Percentiles rank a stretch among this genome's conserved stretches.
Conservation (phyloP, 306 rosid genomes). For the Acmispon strigosus region DNA sequence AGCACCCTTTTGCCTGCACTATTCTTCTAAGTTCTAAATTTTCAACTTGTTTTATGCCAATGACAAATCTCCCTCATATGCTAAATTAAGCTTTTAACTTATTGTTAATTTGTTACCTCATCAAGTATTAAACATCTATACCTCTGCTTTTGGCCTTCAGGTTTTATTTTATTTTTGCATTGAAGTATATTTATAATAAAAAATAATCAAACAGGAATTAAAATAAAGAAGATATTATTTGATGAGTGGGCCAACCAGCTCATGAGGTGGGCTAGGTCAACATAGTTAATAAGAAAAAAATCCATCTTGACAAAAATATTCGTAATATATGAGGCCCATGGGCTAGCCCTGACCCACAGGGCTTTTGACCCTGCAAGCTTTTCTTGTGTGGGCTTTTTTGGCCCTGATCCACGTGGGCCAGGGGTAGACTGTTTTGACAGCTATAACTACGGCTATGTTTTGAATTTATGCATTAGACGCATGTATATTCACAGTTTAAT, state of each 20-base stretch:
- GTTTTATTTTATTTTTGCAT: not conserved
- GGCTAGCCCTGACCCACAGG: too few species aligned
- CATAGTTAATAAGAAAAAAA: too few species aligned
- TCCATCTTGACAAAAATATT: too few species aligned
- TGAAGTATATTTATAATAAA: slow-evolving; percentile 1
- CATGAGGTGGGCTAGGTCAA: too few species aligned
- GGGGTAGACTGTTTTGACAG: too few species aligned
- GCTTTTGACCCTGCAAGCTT: too few species aligned
- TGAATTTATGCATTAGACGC: too few species aligned
- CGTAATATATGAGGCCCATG: too few species aligned
- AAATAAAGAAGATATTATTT: slow-evolving; percentile 19
- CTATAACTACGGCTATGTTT: too few species aligned
- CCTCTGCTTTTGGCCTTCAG: not conserved
- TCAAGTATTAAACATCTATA: slow-evolving; percentile 15
- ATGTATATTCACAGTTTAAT: too few species aligned
- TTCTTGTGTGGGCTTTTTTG: too few species aligned
- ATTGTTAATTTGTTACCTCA: not conserved
- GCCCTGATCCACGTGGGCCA: too few species aligned
- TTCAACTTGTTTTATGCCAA: slow-evolving; percentile 61
- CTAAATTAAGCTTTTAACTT: slow-evolving; percentile 16
- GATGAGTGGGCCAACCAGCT: not conserved
- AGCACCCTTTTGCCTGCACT: slow-evolving; percentile 78
- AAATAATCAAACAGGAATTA: slow-evolving; percentile 10
- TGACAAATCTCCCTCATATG: slow-evolving; percentile 70
- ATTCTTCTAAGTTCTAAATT: slow-evolving; percentile 46